Base-by-base conservation (phyloP, 208 protist genomes). In the Wallacemonas sp. region DNA sequence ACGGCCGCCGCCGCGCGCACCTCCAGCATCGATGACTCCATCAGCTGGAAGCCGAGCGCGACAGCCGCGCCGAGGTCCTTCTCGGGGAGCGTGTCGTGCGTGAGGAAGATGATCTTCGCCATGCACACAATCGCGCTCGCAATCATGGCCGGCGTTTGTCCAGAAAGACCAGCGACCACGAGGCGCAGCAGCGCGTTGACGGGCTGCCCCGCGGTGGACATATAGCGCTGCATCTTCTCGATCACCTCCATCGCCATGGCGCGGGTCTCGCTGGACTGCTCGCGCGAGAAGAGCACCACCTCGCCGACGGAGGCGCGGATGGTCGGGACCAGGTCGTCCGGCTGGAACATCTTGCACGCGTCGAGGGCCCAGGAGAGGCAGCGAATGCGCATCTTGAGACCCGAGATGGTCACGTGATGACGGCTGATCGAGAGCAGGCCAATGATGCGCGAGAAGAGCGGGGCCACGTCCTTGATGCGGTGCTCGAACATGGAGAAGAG, bases 221-320 rank as follows among this genome's bases (percentile, higher is more conserved):
- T 66, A 67, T 95, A 95, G 42, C 81, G 84, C 46, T 93, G 87
- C 87, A 95, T 93, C 70, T 92, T 91, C 72, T 93, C 90, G 32
- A 95, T 52, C 48, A 91, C 72, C 26, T 91, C 86, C 90, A 95
- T 95, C 32, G 90, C 80, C 77, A 91, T 81, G 2, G 70, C 65
- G 38, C 90, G 90, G 48, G 84, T 88, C 59, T 92, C 84, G 67
- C 79, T 84, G 48, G 87, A 91, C n/a, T 76, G 75, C 73, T 93
- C 85, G 23, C 90, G 81, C 1, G 90, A 82, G 65, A 92, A 87
- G 61, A 89, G 73, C 25, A 95, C 84, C 3, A 91, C 72, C 72
- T 95, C 90, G 14, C 79, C 87, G 10, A 95, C 71, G 32, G 80
- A 63, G 3, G 78, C 28, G 46, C 75, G 76, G 22, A 95, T 83